Conservation (phyloP, 495 filamentous ascomycete genomes). For the Aspergillus heteromorphus region DNA sequence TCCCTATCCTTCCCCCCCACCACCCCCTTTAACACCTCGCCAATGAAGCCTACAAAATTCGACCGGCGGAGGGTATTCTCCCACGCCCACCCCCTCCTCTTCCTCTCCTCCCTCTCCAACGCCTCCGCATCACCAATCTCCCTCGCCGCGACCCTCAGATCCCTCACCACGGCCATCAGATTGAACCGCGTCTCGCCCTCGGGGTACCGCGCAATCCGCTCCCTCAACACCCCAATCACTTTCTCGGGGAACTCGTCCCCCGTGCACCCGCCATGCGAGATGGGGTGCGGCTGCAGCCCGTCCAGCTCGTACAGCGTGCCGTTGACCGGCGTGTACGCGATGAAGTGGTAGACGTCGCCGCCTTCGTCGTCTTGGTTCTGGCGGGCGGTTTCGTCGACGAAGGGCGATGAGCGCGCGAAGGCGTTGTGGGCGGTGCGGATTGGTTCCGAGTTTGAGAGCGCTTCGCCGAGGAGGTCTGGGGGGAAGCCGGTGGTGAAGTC, state of each 20-base stretch:
- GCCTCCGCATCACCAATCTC: conserved; percentile 80
- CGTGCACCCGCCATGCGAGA: conserved; percentile 73
- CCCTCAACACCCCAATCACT: conserved; percentile 80
- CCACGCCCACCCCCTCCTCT: conserved; percentile 83
- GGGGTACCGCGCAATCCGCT: conserved; percentile 81
- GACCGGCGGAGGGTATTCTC: conserved; percentile 90
- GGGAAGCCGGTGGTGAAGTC: conserved; percentile 89
- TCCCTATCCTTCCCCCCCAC: conserved; percentile 62
- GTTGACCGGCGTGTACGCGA: conserved; percentile 83
- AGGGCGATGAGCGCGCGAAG: conserved; percentile 83
- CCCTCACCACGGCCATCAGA: conserved; percentile 83
- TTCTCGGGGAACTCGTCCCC: conserved; percentile 67
- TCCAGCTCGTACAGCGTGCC: conserved; percentile 88
- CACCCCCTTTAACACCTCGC: conserved; percentile 84
- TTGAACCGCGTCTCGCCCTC: conserved; percentile 89
- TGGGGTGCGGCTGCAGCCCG: conserved; percentile 86
- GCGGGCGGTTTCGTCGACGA: conserved; percentile 79
- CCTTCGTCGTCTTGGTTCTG: conserved; percentile 50
- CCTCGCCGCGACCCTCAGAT: conserved; percentile 66
- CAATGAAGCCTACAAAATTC: conserved; percentile 95
- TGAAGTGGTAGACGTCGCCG: conserved; percentile 91
- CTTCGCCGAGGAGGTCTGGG: conserved; percentile 66
- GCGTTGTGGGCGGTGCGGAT: conserved; percentile 92
- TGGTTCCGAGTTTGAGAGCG: conserved; percentile 65
- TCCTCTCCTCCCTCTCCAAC: conserved; percentile 74